Base-by-base conservation (phyloP, 1,284 basidiomycete genomes). In the Xerocomus nothofagi region DNA sequence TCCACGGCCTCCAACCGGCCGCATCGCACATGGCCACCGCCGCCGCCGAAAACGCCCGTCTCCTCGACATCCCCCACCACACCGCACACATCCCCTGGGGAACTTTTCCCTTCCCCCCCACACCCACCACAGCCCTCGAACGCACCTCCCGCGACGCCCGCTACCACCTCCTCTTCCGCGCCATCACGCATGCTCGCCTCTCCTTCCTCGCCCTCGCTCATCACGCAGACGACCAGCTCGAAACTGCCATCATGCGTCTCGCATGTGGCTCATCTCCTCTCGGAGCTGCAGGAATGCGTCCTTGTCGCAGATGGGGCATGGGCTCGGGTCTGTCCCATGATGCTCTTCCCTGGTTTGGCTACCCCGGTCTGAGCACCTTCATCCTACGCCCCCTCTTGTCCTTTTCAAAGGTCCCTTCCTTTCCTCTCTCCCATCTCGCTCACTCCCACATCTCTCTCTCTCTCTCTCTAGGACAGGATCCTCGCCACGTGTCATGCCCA, bases 141-240 rank as follows among this genome's bases (percentile, higher is more conserved):
- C 67, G 68, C 37, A 58, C 68, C 15, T 84, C 83, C 3, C 79
- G 89, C 11, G 60, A 69, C 2, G 84, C 80, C 18, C 77, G 88
- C 23, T 82, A 83, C 56, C 71, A 72, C 39, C 48, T 76, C 6
- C 61, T 91, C 27, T 80, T 85, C 55, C 51, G 73, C 8, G 68
- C 59, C 0, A 78, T 90, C 78, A 63, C 62, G 3, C 52, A 57
- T 2, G 51, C 65, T 0, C 59, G 71, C 0, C 65, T 73, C 4
- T 56, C 71, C 17, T 63, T 74, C 12, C 62, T 89, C 47, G 84
- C 84, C 1, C 76, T 84, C 42, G 88, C 78, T 0, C 88, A 91
- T 57, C 88, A 91, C 59, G 76, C 77, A 3, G 88, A 91, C 59
- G 88, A 91, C 60, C 88, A 91, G 60, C 76, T 89, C 8, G 88